Base-by-base conservation (phyloP, 139 green algal species). In the Chlorella sorokiniana region DNA sequence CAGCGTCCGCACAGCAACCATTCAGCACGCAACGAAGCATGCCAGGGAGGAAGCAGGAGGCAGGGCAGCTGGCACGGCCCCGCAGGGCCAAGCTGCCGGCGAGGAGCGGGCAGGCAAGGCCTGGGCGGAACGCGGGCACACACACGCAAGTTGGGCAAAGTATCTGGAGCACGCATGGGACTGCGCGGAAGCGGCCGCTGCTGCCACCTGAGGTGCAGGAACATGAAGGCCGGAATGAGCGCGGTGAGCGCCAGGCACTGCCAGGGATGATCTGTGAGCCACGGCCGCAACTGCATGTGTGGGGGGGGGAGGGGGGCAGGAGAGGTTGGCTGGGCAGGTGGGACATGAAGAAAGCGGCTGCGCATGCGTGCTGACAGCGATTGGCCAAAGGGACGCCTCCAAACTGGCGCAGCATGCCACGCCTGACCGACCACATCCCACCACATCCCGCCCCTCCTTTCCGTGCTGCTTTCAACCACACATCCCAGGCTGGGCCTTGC, bases 211-310 rank as follows among this genome's bases (percentile, higher is more conserved):
- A 29, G 4, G 25, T 68, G 61, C 64, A 51, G 37, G 29, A 1
- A 44, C 16, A 42, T 27, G 44, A 78, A 59, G 22, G 33, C 71
- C 4, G 42, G 27, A 14, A 35, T 42, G 9, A 86, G 62, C 37
- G 8, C 41, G 4, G 52, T n/a, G 18, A 77, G 23, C 52, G 52
- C 31, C 68, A 65, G 2, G 48, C 72, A 40, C 20, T 37, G 45
- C 74, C 73, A 79, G 25, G 54, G 73, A 35, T 45, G 23, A 3
- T 79, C 73, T 27, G 11, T 31, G 9, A 79, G 37, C 37, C 62
- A 51, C 25, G 37, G 52, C 73, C 27, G 41, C 54, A 79, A 69
- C 73, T 79, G 48, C 35, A 38, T n/a, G 31, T 7, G n/a, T 41
- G 3, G n/a, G 67, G 20, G 8, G 62, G n/a, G 64, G 37, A 45